phyloP scores from a whole-genome alignment of 345 rosid genomes.

The Eucalyptus guilfoylei region DNA sequence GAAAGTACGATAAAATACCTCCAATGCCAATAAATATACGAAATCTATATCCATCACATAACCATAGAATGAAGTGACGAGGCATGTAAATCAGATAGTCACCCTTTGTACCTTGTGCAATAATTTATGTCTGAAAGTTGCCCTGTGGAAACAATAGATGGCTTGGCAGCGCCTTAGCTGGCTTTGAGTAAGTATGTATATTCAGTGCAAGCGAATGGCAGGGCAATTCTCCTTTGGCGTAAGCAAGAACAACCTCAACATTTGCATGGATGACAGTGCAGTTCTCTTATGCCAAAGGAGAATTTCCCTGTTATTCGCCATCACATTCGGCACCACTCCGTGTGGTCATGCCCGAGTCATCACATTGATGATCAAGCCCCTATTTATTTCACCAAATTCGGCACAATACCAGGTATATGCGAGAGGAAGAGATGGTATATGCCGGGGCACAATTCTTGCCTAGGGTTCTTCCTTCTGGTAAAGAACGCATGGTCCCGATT shows the following conservation, averaged over 20 bases:
- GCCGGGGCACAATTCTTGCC: background rate
- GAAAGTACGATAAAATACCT: background rate
- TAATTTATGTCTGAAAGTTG: background rate
- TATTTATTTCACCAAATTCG: background rate
- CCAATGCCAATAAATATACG: background rate
- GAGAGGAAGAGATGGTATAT: background rate
- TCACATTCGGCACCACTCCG: background rate
- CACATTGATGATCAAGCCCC: background rate
- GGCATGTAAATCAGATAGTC: background rate
- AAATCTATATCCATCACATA: background rate
- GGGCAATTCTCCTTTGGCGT: slow-evolving; percentile 5
- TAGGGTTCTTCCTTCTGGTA: background rate
- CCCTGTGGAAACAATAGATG: background rate
- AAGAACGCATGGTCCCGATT: background rate
- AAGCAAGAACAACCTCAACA: background rate
- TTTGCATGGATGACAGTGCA: background rate
- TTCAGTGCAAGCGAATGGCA: background rate
- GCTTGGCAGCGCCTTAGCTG: background rate
- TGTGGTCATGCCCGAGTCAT: background rate
- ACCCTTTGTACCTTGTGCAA: background rate
- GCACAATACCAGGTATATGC: background rate
- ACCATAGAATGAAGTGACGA: background rate
- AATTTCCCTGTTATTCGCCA: background rate
- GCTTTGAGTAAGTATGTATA: background rate
- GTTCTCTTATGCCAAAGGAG: background rate